Conservation (phyloP, 225 moss, liverwort and hornwort species). For the Ulota crispa region DNA sequence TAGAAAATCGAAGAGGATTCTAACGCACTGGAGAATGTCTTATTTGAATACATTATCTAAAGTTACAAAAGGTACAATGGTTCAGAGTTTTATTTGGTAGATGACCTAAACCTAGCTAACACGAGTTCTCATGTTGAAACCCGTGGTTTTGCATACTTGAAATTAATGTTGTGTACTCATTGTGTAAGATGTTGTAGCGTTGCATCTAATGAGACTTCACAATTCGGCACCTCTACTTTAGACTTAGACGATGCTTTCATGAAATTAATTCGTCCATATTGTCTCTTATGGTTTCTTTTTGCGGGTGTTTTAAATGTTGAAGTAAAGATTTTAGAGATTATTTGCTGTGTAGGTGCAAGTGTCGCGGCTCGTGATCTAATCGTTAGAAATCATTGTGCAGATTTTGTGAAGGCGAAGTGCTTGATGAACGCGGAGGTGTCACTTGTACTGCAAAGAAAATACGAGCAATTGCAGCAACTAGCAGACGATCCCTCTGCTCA, state of each 20-base stretch:
- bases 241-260: background rate
- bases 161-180: background rate
- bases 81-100: background rate
- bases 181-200: background rate
- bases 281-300: background rate
- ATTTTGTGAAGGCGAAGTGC: constrained; percentile 97
- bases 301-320: background rate
- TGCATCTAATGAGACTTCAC: background rate
- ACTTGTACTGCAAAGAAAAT: constrained; percentile 86
- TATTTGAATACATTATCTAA: background rate
- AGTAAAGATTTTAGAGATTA: background rate
- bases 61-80: background rate
- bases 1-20: background rate
- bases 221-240: background rate
- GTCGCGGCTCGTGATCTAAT: background rate
- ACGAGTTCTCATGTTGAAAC: background rate
- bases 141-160: background rate
- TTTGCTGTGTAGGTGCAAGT: background rate
- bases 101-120: background rate
- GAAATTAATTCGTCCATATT: background rate
- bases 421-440: constrained; percentile 97
- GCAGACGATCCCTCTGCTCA: constrained; percentile 95
- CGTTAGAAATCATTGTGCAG: constrained; percentile 30
- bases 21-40: background rate
- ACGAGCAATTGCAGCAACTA: constrained; percentile 81